Conservation (phyloP, 2,329 filamentous ascomycete species). For the Trichoderma semiorbis region DNA sequence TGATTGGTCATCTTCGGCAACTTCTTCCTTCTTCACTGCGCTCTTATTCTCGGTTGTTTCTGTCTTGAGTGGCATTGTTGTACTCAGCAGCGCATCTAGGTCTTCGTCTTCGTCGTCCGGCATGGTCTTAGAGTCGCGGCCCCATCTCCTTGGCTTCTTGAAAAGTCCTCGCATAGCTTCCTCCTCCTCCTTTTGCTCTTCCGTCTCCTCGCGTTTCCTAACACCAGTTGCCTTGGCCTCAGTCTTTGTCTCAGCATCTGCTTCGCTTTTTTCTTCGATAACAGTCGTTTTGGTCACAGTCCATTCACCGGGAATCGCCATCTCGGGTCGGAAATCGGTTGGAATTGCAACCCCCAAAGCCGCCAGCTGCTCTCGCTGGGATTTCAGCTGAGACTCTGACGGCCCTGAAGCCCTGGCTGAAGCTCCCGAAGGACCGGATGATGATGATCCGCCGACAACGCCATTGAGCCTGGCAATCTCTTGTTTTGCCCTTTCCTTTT, state of each 20-base stretch:
- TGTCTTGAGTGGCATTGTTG: conserved; percentile 25
- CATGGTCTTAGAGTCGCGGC: conserved; percentile 49
- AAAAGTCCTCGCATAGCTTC: conserved; percentile 56
- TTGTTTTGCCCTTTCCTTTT: conserved; percentile 75
- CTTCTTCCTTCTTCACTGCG: conserved; percentile 27
- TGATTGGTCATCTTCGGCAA: conserved; percentile 24
- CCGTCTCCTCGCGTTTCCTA: conserved; percentile 59
- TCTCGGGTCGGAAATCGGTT: conserved; percentile 69
- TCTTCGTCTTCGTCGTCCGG: conserved; percentile 49
- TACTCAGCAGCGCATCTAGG: conserved; percentile 58
- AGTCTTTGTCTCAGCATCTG: conserved; percentile 38
- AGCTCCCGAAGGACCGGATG: conserved; percentile 26
- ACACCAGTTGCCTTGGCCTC: conserved; percentile 54
- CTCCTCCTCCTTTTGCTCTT: conserved; percentile 59
- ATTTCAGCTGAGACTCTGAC: conserved; percentile 65
- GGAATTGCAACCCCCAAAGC: conserved; percentile 84
- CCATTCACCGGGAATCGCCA: conserved; percentile 91
- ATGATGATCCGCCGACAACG: conserved; percentile 53
- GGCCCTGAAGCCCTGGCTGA: conserved; percentile 19
- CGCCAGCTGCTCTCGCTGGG: conserved; percentile 82
- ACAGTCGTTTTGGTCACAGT: conserved; percentile 64
- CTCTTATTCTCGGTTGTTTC: conserved; percentile 25
- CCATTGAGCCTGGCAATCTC: conserved; percentile 86
- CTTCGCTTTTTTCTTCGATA: conserved; percentile 44
- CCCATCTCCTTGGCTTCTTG: conserved; percentile 57